A percentile compares a stretch with the other conserved stretches of the same genome.
phyloP scores from a whole-genome alignment of 1,284 basidiomycete species.

The Cerioporus squamosus region DNA sequence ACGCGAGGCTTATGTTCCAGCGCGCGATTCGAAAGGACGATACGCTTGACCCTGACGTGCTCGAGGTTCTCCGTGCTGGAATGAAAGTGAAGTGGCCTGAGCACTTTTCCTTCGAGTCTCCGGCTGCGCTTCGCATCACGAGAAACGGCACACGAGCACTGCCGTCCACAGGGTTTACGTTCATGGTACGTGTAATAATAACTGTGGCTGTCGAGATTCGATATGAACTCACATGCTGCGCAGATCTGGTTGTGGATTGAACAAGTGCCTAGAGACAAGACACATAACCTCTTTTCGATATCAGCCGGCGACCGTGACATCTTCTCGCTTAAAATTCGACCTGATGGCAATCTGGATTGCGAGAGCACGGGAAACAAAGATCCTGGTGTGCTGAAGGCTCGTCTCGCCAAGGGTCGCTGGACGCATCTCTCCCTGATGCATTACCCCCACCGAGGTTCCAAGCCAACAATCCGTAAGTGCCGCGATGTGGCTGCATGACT shows the following conservation, averaged over 20 bases:
- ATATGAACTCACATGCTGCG: background rate
- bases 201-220: slow-evolving; percentile 13
- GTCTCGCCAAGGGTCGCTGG: slow-evolving; percentile 61
- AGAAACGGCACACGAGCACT: slow-evolving; percentile 52
- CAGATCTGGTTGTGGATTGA: slow-evolving; percentile 77
- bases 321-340: slow-evolving; percentile 52
- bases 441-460: slow-evolving; percentile 57
- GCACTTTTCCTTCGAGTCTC: slow-evolving; percentile 69
- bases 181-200: slow-evolving; percentile 52
- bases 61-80: slow-evolving; percentile 68
- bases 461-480: slow-evolving; percentile 65
- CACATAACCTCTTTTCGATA: slow-evolving; percentile 52
- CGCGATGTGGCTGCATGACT: background rate
- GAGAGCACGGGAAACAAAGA: slow-evolving; percentile 47
- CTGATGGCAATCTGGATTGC: slow-evolving; percentile 61
- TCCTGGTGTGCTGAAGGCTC: slow-evolving; percentile 47
- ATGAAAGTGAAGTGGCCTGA: slow-evolving; percentile 76
- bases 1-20: slow-evolving; percentile 64
- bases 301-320: slow-evolving; percentile 40
- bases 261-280: slow-evolving; percentile 46
- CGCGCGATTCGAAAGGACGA: slow-evolving; percentile 47
- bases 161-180: slow-evolving; percentile 65
- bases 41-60: slow-evolving; percentile 59
- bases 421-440: slow-evolving; percentile 69
- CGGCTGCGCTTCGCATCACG: slow-evolving; percentile 50